Evolutionary conservation across 495 filamentous ascomycete genomes (phyloP).

Genomic region (Terfezia boudieri): DNA sequence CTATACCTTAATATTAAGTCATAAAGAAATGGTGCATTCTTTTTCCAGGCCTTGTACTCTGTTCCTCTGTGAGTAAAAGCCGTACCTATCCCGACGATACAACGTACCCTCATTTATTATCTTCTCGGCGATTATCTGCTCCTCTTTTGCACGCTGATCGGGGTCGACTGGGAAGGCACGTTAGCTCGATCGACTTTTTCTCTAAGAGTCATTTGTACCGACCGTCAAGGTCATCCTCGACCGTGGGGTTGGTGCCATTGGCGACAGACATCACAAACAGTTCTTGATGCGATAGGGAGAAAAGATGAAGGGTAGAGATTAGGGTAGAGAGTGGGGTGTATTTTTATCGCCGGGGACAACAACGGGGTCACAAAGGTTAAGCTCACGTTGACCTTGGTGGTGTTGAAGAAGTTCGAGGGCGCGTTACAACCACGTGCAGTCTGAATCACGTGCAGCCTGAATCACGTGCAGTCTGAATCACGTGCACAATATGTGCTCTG

Average conservation of each 20-base stretch:
- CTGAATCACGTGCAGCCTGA: no score
- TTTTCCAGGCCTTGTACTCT: slow-evolving; percentile 99
- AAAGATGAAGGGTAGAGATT: no score
- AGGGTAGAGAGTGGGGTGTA: no score
- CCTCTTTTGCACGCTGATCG: slow-evolving; percentile 35
- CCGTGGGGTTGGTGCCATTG: slow-evolving; percentile 1
- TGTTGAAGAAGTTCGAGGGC: no score
- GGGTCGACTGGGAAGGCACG: slow-evolving; percentile 23
- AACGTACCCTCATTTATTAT: slow-evolving; percentile 73
- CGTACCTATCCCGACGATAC: background rate
- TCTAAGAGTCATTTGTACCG: slow-evolving; percentile 3
- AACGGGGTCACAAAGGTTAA: no score
- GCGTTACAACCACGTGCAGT: no score
- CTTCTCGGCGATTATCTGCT: slow-evolving; percentile 55
- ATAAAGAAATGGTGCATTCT: slow-evolving; percentile 95
- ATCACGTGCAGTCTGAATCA: no score
- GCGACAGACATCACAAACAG: background rate
- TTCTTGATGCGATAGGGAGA: background rate
- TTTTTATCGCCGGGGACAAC: no score
- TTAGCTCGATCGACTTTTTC: background rate
- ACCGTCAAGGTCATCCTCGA: slow-evolving; percentile 33
- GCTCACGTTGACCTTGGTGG: no score
- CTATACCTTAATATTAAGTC: slow-evolving; percentile 64
- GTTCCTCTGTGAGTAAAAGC: slow-evolving; percentile 3
- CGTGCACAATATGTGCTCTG: no score